Base-by-base conservation (phyloP, 371 early-diverging fungal species). In the Mortierella polycephala region DNA sequence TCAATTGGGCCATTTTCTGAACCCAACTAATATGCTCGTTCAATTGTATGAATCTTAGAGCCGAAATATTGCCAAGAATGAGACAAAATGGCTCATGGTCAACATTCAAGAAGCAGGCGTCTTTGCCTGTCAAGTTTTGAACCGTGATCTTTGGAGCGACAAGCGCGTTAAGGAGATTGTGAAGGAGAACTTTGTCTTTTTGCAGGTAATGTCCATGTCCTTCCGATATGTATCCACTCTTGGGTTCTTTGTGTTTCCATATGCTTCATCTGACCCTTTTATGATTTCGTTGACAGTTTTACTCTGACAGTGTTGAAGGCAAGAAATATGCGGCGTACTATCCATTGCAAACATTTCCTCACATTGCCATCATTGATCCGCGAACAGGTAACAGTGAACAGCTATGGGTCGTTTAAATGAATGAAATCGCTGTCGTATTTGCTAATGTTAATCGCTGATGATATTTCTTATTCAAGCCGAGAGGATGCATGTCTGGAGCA, bases 141-240 rank as follows among this genome's bases (percentile, higher is more conserved):
- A 96, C 81, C 87, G 98, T 51, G 98, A 98, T 85, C 84, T 97
- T 51, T 98, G 98, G 98, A 95, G 91, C 39, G 87, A 94, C 63
- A 23, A 65, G 7, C 75, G 84, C 23, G 92, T 97, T 11, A 92
- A 95, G 76, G 93, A 93, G 6, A 71, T 95, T 14, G 84, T 97
- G 50, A 84, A 77, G 50, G 91, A 89, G 71, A 86, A 93, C 70
- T 98, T 96, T 85, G 67, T 95, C 41, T 97, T 97, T 73, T 71
- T 94, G 23, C 95, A 94, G 83, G 91, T 92, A 82, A 30, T 30
- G 30, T 30, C 4, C 30, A 30, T 30, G 30, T 30, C n/a, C n/a
- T n/a, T 13, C 20, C 11, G 30, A 30, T 30, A 30, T 30, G 30
- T 4, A 30, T 30, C 30, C 30, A 30, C 40, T 16, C 44, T 62